Percentiles rank a stretch among this genome's conserved stretches.
Evolutionary conservation across 2,329 filamentous ascomycete genomes (phyloP).

Genomic region (Colletotrichum limetticola): DNA sequence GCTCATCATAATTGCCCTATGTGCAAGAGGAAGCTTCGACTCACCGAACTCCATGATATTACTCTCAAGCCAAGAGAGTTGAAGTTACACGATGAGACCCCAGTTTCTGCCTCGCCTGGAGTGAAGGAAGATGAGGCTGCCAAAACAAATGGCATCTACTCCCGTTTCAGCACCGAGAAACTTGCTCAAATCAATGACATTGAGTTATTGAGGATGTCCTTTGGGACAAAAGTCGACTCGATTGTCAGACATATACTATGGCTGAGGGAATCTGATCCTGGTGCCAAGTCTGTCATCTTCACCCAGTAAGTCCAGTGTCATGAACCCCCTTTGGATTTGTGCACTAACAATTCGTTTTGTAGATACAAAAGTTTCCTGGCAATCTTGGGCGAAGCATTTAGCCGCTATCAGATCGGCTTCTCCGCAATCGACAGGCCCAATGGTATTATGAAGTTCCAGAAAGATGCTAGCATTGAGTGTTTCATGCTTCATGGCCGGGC

Average conservation of each 20-base stretch:
- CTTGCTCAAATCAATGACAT: constrained; percentile 85
- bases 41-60: constrained; percentile 83
- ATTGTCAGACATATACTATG: constrained; percentile 84
- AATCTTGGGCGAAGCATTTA: constrained; percentile 77
- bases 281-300: constrained; percentile 93
- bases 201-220: constrained; percentile 77
- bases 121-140: neutral
- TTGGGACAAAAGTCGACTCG: constrained; percentile 91
- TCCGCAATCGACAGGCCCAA: constrained; percentile 74
- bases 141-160: constrained; percentile 73
- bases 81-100: constrained; percentile 63
- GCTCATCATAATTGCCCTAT: constrained; percentile 82
- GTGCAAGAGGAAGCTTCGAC: constrained; percentile 78
- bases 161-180: constrained; percentile 76
- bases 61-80: constrained; percentile 82
- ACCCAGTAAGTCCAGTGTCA: constrained; percentile 68
- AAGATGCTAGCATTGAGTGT: constrained; percentile 78
- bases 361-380: constrained; percentile 80
- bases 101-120: constrained; percentile 12
- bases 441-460: constrained; percentile 81
- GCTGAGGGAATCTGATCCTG: constrained; percentile 85
- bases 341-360: constrained; percentile 26
- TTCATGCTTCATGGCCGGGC: constrained; percentile 91
- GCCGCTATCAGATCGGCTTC: constrained; percentile 77
- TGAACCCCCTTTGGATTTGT: neutral